Evolutionary conservation across 306 rosid genomes (phyloP), one percentile per base, ranked within the genome.

Genomic region (Castanea crenata): DNA sequence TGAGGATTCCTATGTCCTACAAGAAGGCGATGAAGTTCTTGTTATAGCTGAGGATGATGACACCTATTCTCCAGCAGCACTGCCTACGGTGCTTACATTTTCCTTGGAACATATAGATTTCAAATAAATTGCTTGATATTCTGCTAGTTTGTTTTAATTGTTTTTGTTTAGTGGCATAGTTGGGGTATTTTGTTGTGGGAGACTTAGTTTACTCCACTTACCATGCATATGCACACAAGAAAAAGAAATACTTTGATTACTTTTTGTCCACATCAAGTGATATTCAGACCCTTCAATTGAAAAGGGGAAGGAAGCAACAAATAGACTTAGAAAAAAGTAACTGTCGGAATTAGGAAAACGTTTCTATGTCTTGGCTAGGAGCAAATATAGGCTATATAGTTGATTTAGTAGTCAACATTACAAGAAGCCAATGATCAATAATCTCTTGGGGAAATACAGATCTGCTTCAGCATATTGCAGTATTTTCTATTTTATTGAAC

Each of bases 31-130:
- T 55, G 98, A 93, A 85, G 89, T 91, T 83, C 90, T 93, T 78
- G 98, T 91, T 49, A 90, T 90, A 79, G 98, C 98, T 55, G 97
- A 93, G 90, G 98, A 93, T 58, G 98, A 93, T 73, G 98, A 93
- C 78, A 89, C 95, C 49, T 93, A 91, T 85, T 87, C 90, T 78
- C 98, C 97, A 23, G 84, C 92, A 8, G 79, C 91, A 77, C 86
- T 93, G 81, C 93, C 98, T 84, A 93, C 2, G 97, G 98, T 93
- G 82, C 81, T 84, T 86, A 86, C 86, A 69, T 75, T 78, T 83
- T 79, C 78, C 85, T 86, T 56, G 12, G 23, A 31, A 76, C 63
- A n/a, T 57, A 29, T 31, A 73, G 19, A 52, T 83, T 76, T 65
- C 55, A 63, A 27, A 80, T 80, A 73, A 79, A 69, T 74, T n/a